Conservation (phyloP, 2,329 filamentous ascomycete genomes). For the Cryphonectria japonica region DNA sequence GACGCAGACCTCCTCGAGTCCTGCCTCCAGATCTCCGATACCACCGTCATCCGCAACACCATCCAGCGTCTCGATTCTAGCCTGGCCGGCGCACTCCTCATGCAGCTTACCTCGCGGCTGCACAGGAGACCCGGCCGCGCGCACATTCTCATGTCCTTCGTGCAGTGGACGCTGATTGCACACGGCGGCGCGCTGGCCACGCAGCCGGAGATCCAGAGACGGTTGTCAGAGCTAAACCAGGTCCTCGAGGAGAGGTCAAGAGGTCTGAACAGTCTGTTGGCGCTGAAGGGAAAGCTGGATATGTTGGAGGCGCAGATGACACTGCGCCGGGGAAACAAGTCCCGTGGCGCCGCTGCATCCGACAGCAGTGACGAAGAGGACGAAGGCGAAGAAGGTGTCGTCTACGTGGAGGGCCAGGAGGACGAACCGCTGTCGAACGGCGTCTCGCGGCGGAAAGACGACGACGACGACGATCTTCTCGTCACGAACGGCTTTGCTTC, state of each 20-base stretch:
- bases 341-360: conserved; percentile 50
- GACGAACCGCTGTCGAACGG: conserved; percentile 50
- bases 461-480: conserved; percentile 62
- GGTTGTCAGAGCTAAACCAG: conserved; percentile 77
- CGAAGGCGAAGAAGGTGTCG: conserved; percentile 72
- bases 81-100: conserved; percentile 77
- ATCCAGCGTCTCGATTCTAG: conserved; percentile 88
- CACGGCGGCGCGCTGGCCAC: conserved; percentile 90
- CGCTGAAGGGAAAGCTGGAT: conserved; percentile 93
- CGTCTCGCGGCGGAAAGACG: conserved; percentile 50
- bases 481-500: conserved; percentile 59
- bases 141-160: conserved; percentile 89
- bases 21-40: conserved; percentile 81
- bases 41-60: conserved; percentile 79
- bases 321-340: conserved; percentile 63
- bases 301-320: conserved; percentile 91
- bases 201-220: conserved; percentile 80
- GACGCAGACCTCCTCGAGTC: conserved; percentile 89
- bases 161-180: conserved; percentile 90
- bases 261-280: conserved; percentile 78
- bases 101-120: conserved; percentile 83
- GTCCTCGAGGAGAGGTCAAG: conserved; percentile 86
- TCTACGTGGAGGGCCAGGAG: conserved; percentile 86
- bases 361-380: conserved; percentile 57
- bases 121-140: conserved; percentile 87